Percentiles rank a stretch among this genome's conserved stretches.
Evolutionary conservation across 345 rosid species (phyloP).

Genomic region (Brassica rapa): DNA sequence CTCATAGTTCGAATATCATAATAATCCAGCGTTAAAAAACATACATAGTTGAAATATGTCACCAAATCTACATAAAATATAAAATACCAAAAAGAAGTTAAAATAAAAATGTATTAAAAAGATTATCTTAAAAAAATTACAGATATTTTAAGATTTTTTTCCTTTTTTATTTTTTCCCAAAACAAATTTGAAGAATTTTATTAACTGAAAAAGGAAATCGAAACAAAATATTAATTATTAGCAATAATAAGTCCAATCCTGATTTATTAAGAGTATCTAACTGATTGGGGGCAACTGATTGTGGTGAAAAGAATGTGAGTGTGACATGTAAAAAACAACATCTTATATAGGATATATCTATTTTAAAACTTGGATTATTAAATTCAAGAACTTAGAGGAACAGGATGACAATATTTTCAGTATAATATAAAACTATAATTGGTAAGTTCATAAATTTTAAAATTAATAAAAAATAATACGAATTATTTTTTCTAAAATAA

Average conservation of each 20-base stretch:
- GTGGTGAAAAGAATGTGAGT: neutral
- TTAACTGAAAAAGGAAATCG: too few species aligned
- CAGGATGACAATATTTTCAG: neutral
- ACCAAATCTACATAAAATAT: constrained; percentile 5
- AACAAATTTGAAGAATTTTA: neutral
- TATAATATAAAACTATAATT: neutral
- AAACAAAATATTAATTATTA: too few species aligned
- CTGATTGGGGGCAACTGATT: neutral
- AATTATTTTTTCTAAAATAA: neutral
- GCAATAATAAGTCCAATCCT: neutral
- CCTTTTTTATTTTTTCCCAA: neutral
- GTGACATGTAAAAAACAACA: neutral
- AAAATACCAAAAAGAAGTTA: neutral
- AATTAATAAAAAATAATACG: neutral
- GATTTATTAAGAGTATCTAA: neutral
- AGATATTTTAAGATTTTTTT: neutral
- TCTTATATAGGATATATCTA: too few species aligned
- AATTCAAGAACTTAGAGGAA: neutral
- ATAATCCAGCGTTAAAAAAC: neutral
- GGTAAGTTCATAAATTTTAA: neutral
- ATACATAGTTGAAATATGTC: neutral
- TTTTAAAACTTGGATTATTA: neutral
- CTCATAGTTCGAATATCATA: too few species aligned
- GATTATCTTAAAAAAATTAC: neutral
- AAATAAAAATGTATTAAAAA: neutral